A percentile compares a stretch with the other conserved stretches of the same genome.
These are phyloP conservation scores for Xylariaceae sp. DNA, from an alignment of 2,329 filamentous ascomycete species.

Conservation along the genomic window DNA sequence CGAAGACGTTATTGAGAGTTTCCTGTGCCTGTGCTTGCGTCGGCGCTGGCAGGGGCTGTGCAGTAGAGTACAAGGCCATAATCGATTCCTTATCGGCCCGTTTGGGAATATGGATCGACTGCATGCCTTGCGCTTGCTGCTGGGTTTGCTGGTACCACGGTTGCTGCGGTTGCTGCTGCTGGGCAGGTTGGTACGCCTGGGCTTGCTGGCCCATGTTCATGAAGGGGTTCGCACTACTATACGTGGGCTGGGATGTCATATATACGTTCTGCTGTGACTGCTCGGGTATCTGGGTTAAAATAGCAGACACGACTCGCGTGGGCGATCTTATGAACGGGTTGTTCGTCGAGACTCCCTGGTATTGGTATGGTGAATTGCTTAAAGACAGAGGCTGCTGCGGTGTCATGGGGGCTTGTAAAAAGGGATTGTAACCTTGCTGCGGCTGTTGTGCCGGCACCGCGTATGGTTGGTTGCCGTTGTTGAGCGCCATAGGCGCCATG, in stretches of 20 bases:
- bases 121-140: slow-evolving; percentile 25
- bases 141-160: slow-evolving; percentile 18
- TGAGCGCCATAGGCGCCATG: slow-evolving; percentile 38
- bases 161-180: slow-evolving; percentile 5
- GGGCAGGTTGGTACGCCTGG: slow-evolving; percentile 26
- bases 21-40: slow-evolving; percentile 30
- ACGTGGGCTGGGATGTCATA: slow-evolving; percentile 27
- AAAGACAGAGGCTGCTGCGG: slow-evolving; percentile 30
- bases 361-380: slow-evolving; percentile 28
- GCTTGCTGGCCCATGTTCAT: slow-evolving; percentile 29
- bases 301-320: slow-evolving; percentile 30
- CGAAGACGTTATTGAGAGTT: slow-evolving; percentile 17
- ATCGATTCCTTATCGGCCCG: slow-evolving; percentile 68
- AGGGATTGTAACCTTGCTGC: slow-evolving; percentile 47
- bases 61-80: slow-evolving; percentile 66
- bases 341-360: slow-evolving; percentile 25
- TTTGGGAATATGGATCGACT: slow-evolving; percentile 39
- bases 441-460: slow-evolving; percentile 37
- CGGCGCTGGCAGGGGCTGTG: slow-evolving; percentile 42
- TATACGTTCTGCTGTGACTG: slow-evolving; percentile 35
- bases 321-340: slow-evolving; percentile 33
- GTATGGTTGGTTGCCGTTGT: slow-evolving; percentile 42
- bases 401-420: slow-evolving; percentile 35
- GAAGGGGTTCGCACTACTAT: slow-evolving; percentile 32
- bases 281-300: slow-evolving; percentile 34